These are phyloP conservation scores for Penstemon barbatus DNA, from an alignment of 257 asterid genomes.

Conservation along the genomic window DNA sequence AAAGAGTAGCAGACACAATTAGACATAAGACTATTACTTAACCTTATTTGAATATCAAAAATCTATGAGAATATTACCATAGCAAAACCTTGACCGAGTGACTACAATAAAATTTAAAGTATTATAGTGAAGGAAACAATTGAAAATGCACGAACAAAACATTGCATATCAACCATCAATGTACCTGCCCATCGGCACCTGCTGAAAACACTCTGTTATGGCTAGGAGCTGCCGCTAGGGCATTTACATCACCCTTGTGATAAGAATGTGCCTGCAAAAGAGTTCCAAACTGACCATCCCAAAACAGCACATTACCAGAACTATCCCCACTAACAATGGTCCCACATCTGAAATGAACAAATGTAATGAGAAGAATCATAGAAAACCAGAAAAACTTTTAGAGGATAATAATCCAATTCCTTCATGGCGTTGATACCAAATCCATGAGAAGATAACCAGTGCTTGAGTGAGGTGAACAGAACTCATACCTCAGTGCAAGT, in stretches of 20 bases:
- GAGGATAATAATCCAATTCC: neutral
- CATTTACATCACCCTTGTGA: conserved; percentile 92
- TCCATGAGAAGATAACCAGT: neutral
- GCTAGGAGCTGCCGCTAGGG: conserved; percentile 83
- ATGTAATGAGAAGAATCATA: neutral
- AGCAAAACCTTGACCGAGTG: neutral
- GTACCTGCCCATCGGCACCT: conserved; percentile 99
- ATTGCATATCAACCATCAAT: neutral
- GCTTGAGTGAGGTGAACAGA: conserved; percentile 14
- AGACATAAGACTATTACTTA: neutral
- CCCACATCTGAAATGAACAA: conserved; percentile 48
- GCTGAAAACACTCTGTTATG: conserved; percentile 87
- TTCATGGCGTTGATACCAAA: neutral
- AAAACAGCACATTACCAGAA: conserved; percentile 84
- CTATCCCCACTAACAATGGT: conserved; percentile 80
- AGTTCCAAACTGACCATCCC: conserved; percentile 90
- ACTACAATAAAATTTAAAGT: neutral
- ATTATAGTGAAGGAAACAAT: neutral
- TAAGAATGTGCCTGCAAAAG: conserved; percentile 78
- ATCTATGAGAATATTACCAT: neutral
- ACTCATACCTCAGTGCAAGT: conserved; percentile 68
- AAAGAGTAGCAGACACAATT: neutral
- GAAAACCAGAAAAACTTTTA: neutral
- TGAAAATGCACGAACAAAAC: conserved; percentile 9
- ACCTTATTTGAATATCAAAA: neutral